Evolutionary conservation across 257 asterid species (phyloP).

Genomic region (Leptodermis oblonga): DNA sequence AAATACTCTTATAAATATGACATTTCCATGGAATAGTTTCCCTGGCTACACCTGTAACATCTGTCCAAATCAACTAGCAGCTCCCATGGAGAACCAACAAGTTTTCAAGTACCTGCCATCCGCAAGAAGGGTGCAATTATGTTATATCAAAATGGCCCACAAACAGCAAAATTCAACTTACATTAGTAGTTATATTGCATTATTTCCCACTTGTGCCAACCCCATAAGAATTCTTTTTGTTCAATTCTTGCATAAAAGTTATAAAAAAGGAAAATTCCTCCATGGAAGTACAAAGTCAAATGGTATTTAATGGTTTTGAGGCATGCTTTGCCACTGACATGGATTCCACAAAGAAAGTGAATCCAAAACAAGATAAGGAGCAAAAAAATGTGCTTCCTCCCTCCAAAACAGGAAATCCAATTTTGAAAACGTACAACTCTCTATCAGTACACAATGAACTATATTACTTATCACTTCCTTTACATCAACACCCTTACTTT

Average conservation of each 20-base stretch:
- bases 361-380: background rate
- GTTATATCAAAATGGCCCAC: slow-evolving; percentile 8
- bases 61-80: slow-evolving; percentile 31
- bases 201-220: background rate
- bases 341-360: background rate
- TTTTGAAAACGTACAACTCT: background rate
- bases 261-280: background rate
- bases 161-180: slow-evolving; percentile 9
- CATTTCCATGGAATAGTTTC: slow-evolving; percentile 21
- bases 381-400: background rate
- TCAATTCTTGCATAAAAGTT: background rate
- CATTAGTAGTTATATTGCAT: background rate
- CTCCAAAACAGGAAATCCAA: background rate
- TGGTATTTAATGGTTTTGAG: background rate
- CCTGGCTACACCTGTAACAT: slow-evolving; percentile 32
- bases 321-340: background rate
- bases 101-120: slow-evolving; percentile 68
- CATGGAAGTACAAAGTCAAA: background rate
- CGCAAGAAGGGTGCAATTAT: slow-evolving; percentile 8
- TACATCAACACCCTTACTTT: background rate
- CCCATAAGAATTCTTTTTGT: background rate
- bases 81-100: slow-evolving; percentile 30
- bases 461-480: background rate
- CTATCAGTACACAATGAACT: background rate
- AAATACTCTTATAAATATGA: slow-evolving; percentile 19